Percentiles rank a stretch among this genome's conserved stretches.
Evolutionary conservation across 2,329 filamentous ascomycete genomes (phyloP).

Genomic region (Colletotrichum acutatum): DNA sequence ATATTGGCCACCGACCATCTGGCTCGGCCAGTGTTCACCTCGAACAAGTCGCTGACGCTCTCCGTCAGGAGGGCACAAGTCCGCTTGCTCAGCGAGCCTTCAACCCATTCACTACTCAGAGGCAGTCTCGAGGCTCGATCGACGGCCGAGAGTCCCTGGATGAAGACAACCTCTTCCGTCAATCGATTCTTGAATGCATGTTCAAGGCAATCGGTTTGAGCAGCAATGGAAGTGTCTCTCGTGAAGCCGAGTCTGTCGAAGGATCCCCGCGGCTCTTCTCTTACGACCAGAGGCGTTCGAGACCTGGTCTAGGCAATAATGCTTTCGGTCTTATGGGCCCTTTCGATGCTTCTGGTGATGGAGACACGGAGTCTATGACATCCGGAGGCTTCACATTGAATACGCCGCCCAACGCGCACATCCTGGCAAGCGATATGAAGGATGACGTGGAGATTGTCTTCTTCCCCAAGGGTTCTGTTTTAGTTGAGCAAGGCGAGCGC

Average conservation of each 20-base stretch:
- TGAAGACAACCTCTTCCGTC: slow-evolving; percentile 88
- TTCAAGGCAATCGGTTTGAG: slow-evolving; percentile 92
- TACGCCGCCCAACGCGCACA: slow-evolving; percentile 72
- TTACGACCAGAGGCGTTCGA: slow-evolving; percentile 83
- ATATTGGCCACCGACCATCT: slow-evolving; percentile 58
- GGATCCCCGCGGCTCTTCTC: slow-evolving; percentile 87
- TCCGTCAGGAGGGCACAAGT: slow-evolving; percentile 51
- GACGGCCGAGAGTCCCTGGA: slow-evolving; percentile 85
- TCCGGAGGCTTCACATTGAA: slow-evolving; percentile 73
- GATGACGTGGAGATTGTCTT: slow-evolving; percentile 97
- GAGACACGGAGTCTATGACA: slow-evolving; percentile 86
- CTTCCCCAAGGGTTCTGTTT: slow-evolving; percentile 92
- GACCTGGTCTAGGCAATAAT: slow-evolving; percentile 78
- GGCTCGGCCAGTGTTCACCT: slow-evolving; percentile 42
- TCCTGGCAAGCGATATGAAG: slow-evolving; percentile 81
- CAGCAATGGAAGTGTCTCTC: slow-evolving; percentile 71
- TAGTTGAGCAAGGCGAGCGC: slow-evolving; percentile 97
- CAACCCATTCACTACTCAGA: slow-evolving; percentile 67
- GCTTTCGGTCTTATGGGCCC: slow-evolving; percentile 93
- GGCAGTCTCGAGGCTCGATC: slow-evolving; percentile 59
- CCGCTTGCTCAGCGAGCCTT: slow-evolving; percentile 63
- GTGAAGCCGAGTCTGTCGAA: slow-evolving; percentile 80
- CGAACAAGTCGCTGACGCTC: slow-evolving; percentile 43
- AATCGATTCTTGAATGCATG: slow-evolving; percentile 93
- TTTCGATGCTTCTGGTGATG: slow-evolving; percentile 80